A percentile compares a stretch with the other conserved stretches of the same genome.
Evolutionary conservation across 1,284 basidiomycete genomes (phyloP).

Genomic region (Puccinia triticina): DNA sequence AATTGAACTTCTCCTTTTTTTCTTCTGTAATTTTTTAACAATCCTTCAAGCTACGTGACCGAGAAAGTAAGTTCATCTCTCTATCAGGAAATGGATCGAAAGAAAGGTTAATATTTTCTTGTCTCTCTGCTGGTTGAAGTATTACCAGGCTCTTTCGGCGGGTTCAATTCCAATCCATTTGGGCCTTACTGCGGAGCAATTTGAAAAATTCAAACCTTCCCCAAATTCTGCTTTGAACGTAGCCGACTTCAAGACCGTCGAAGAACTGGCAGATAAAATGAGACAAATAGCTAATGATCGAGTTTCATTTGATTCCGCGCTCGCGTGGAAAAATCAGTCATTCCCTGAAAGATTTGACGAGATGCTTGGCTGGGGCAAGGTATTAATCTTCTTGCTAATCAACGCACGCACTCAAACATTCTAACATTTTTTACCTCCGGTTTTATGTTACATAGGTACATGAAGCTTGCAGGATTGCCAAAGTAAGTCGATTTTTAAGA

Average conservation of each 20-base stretch:
- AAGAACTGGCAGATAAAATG: constrained; percentile 9
- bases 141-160: constrained; percentile 30
- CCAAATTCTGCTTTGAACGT: constrained; percentile 29
- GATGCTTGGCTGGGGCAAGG: constrained; percentile 22
- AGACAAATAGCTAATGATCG: constrained; percentile 12
- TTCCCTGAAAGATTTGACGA: background rate
- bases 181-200: background rate
- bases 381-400: background rate
- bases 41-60: constrained; percentile 10
- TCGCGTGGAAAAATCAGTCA: constrained; percentile 20
- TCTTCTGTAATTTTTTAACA: background rate
- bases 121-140: background rate
- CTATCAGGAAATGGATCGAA: no score
- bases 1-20: background rate
- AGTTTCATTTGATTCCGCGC: background rate
- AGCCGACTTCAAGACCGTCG: background rate
- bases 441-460: background rate
- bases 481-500: background rate
- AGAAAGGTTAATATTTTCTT: no score
- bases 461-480: constrained; percentile 21
- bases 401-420: background rate
- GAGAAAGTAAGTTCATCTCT: constrained; percentile 25
- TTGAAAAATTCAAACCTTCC: constrained; percentile 37
- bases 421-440: background rate
- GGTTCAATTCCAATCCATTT: constrained; percentile 34